A percentile compares a stretch with the other conserved stretches of the same genome.
phyloP scores from a whole-genome alignment of 768 basidiomycete species.

The Phylloporus sp. region DNA sequence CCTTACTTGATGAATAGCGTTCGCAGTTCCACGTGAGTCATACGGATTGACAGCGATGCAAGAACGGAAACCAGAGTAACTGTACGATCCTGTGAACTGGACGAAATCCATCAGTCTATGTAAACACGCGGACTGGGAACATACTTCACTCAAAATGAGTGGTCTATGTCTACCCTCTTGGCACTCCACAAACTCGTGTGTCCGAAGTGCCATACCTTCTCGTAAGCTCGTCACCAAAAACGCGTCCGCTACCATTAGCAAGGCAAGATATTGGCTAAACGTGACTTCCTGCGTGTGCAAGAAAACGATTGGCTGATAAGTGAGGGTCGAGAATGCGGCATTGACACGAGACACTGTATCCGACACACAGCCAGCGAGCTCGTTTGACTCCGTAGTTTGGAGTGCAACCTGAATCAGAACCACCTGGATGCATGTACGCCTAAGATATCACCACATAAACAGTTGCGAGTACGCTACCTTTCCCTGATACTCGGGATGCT shows the following conservation, averaged over 20 bases:
- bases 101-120: not conserved
- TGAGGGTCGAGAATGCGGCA: conserved; percentile 76
- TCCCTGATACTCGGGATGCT: conserved; percentile 74
- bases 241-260: conserved; percentile 79
- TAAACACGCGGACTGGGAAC: conserved; percentile 13
- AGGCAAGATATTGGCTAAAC: conserved; percentile 80
- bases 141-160: conserved; percentile 74
- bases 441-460: not conserved
- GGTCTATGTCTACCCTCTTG: conserved; percentile 68
- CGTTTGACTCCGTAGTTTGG: conserved; percentile 75
- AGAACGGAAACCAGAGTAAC: conserved; percentile 81
- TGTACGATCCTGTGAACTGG: conserved; percentile 86
- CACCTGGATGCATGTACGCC: conserved; percentile 35
- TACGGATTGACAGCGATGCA: conserved; percentile 87
- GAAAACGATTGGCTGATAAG: conserved; percentile 86
- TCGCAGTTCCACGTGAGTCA: conserved; percentile 79
- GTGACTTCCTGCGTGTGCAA: conserved; percentile 81
- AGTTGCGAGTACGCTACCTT: conserved; percentile 40
- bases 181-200: conserved; percentile 84
- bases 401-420: conserved; percentile 87
- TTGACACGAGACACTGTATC: conserved; percentile 77
- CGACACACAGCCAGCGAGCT: conserved; percentile 67
- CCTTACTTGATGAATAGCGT: conserved; percentile 59
- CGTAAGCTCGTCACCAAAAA: conserved; percentile 81
- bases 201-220: conserved; percentile 82